Percentiles rank a stretch among this genome's conserved stretches.
Conservation (phyloP, 768 basidiomycete genomes). For the Amanita muscaria region DNA sequence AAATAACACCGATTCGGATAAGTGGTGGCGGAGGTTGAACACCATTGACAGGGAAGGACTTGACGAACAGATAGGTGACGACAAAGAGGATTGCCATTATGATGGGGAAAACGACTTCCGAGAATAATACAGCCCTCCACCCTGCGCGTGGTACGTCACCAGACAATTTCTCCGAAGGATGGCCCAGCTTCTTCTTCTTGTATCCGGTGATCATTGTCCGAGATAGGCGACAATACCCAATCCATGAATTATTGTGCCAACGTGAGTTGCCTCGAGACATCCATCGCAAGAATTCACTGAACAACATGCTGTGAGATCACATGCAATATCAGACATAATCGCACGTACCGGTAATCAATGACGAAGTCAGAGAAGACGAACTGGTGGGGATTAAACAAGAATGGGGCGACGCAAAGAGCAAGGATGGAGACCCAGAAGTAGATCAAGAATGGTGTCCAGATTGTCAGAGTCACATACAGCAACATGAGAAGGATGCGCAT, state of each 20-base stretch:
- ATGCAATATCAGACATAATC: no score
- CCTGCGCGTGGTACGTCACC: conserved; percentile 90
- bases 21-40: conserved; percentile 70
- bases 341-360: conserved; percentile 79
- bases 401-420: conserved; percentile 88
- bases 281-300: conserved; percentile 94
- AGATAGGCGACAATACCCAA: conserved; percentile 97
- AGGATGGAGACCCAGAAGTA: conserved; percentile 98
- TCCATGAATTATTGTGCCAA: conserved; percentile 97
- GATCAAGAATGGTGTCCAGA: conserved; percentile 89
- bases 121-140: conserved; percentile 84
- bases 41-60: conserved; percentile 70
- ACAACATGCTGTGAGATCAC: no score
- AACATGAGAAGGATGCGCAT: conserved; percentile 89
- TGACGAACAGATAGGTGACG: conserved; percentile 88
- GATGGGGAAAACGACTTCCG: conserved; percentile 80
- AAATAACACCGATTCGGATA: conserved; percentile 87
- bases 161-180: conserved; percentile 95
- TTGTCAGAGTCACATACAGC: conserved; percentile 84
- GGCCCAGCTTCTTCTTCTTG: conserved; percentile 95
- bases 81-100: conserved; percentile 81
- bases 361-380: conserved; percentile 96
- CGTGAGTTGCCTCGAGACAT: conserved; percentile 98
- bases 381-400: conserved; percentile 99
- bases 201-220: conserved; percentile 99